Evolutionary conservation across 2,329 filamentous ascomycete genomes (phyloP).

Genomic region (Ceratocystis cubensis): DNA sequence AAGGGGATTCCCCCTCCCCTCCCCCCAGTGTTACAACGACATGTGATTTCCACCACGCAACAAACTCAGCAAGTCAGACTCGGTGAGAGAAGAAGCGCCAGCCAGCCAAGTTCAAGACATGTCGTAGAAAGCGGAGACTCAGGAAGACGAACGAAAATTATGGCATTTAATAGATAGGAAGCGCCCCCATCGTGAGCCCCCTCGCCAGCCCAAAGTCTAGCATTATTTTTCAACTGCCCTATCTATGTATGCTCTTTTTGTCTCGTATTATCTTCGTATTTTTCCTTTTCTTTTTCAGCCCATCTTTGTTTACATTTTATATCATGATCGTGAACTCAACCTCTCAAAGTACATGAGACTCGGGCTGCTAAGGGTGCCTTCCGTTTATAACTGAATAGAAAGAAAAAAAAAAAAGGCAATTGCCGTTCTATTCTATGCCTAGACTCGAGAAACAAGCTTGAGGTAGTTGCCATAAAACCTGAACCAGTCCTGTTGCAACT

Average conservation of each 20-base stretch:
- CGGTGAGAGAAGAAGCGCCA: background rate
- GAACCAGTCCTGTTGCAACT: too few relatives aligned
- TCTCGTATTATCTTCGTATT: background rate
- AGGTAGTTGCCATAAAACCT: too few relatives aligned
- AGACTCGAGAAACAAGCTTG: too few relatives aligned
- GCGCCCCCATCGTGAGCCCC: background rate
- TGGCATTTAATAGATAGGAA: background rate
- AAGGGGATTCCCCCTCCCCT: too few relatives aligned
- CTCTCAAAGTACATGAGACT: background rate
- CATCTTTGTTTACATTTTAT: background rate
- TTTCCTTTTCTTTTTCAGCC: background rate
- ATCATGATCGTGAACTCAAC: background rate
- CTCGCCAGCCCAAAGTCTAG: background rate
- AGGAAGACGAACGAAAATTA: background rate
- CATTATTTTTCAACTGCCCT: background rate
- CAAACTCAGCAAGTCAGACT: background rate
- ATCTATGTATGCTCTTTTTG: background rate
- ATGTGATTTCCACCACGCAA: slow-evolving; percentile 2
- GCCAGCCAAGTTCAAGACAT: slow-evolving; percentile 1
- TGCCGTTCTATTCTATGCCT: background rate
- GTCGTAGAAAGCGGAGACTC: slow-evolving; percentile 8
- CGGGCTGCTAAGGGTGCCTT: too few relatives aligned
- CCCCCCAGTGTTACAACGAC: background rate
- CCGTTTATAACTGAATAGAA: too few relatives aligned
- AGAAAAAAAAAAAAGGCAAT: background rate